Evolutionary conservation across 2,329 filamentous ascomycete genomes (phyloP).

Genomic region (Colletotrichum chrysophilum): DNA sequence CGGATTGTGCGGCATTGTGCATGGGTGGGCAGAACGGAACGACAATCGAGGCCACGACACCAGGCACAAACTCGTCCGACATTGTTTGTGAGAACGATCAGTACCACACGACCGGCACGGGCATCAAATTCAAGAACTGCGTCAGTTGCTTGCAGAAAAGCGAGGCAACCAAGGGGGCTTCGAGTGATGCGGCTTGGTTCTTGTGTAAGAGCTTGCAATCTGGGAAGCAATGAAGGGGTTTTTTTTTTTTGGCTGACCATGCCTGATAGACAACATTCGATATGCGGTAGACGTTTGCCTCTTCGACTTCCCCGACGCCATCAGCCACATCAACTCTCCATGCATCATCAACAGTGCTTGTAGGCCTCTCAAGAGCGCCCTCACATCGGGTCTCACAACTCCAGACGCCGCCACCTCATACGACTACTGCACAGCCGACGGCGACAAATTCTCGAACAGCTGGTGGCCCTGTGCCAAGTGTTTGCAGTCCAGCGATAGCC

Average conservation of each 20-base stretch:
- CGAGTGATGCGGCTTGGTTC: too few relatives aligned
- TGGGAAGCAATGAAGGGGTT: too few relatives aligned
- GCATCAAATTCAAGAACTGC: constrained; percentile 53
- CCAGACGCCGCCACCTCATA: constrained; percentile 30
- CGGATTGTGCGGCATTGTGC: constrained; percentile 54
- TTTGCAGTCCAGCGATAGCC: constrained; percentile 42
- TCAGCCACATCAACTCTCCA: constrained; percentile 35
- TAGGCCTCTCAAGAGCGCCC: constrained; percentile 38
- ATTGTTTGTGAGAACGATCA: constrained; percentile 50
- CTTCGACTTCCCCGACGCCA: constrained; percentile 37
- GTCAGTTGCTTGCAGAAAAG: constrained; percentile 53
- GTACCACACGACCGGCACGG: constrained; percentile 39
- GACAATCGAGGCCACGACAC: constrained; percentile 34
- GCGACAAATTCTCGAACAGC: constrained; percentile 35
- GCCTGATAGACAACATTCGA: constrained; percentile 51
- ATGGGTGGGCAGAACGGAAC: constrained; percentile 41
- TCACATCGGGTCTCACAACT: constrained; percentile 37
- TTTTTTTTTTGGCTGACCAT: too few relatives aligned
- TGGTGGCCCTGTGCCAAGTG: constrained; percentile 47
- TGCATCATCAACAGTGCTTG: constrained; percentile 50
- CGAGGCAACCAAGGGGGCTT: constrained; percentile 38
- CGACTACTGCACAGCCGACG: constrained; percentile 47
- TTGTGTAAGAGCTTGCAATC: too few relatives aligned
- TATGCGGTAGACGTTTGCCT: constrained; percentile 54
- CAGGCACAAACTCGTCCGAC: constrained; percentile 50